Evolutionary conservation across 2,329 filamentous ascomycete species (phyloP).

Genomic region (Lasiodiplodia hormozganensis): DNA sequence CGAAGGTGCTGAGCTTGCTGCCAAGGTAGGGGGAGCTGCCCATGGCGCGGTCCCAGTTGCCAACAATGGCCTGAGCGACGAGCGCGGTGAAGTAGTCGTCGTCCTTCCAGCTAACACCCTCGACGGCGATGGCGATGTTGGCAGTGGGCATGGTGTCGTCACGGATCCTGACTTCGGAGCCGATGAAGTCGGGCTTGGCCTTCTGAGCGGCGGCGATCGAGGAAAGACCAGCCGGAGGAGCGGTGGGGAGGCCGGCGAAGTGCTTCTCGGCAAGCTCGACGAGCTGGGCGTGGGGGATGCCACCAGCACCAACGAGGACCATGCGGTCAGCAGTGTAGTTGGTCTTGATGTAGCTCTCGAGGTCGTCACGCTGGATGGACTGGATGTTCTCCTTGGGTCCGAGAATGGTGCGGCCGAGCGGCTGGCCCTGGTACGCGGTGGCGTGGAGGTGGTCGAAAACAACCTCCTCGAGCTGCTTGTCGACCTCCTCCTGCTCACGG

Average conservation of each 20-base stretch:
- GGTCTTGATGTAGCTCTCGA: constrained; percentile 96
- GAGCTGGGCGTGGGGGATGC: constrained; percentile 90
- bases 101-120: constrained; percentile 99
- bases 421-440: constrained; percentile 95
- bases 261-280: constrained; percentile 97
- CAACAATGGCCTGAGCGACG: constrained; percentile 97
- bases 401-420: constrained; percentile 95
- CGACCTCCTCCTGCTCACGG: constrained; percentile 98
- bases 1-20: constrained; percentile 94
- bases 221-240: constrained; percentile 76
- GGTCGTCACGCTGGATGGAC: constrained; percentile 89
- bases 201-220: constrained; percentile 77
- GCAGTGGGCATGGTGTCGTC: constrained; percentile 96
- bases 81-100: constrained; percentile 99
- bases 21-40: constrained; percentile 96
- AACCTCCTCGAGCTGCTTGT: constrained; percentile 99
- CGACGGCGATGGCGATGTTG: constrained; percentile 97
- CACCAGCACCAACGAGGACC: constrained; percentile 95
- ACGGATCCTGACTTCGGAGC: constrained; percentile 92
- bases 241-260: constrained; percentile 80
- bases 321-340: constrained; percentile 99
- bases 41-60: constrained; percentile 99
- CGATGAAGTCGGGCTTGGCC: constrained; percentile 91
- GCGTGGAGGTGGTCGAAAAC: constrained; percentile 99
- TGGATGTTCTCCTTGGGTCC: constrained; percentile 98